Percentiles rank a stretch among this genome's conserved stretches.
phyloP scores from a whole-genome alignment of 495 filamentous ascomycete species.

The Penicillium turbatum region DNA sequence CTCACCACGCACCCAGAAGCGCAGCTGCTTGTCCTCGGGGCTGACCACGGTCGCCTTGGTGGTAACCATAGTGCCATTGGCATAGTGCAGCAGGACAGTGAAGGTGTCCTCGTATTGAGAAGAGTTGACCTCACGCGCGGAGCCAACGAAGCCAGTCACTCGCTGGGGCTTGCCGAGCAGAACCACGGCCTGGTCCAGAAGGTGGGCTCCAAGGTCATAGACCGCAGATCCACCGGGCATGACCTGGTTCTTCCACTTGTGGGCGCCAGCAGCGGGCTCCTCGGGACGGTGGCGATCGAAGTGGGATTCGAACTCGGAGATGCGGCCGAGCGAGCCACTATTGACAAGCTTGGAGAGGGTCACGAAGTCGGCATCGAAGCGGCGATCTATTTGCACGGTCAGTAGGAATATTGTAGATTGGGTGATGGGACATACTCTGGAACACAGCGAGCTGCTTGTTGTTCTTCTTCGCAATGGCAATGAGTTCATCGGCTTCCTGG shows the following conservation, averaged over 20 bases:
- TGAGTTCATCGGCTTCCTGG: conserved; percentile 66
- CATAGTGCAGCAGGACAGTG: conserved; percentile 66
- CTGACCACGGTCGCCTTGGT: conserved; percentile 69
- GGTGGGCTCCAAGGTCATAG: conserved; percentile 81
- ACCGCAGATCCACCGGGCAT: conserved; percentile 68
- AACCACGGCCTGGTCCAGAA: conserved; percentile 74
- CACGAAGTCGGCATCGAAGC: conserved; percentile 82
- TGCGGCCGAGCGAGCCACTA: conserved; percentile 52
- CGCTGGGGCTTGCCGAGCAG: conserved; percentile 71
- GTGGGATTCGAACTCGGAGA: conserved; percentile 79
- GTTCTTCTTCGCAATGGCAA: conserved; percentile 57
- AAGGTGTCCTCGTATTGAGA: conserved; percentile 63
- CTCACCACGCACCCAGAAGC: conserved; percentile 78
- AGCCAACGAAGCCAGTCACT: conserved; percentile 64
- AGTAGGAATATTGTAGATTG: neutral
- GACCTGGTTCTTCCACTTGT: conserved; percentile 67
- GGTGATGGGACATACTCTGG: conserved; percentile 53
- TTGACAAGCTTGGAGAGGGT: conserved; percentile 63
- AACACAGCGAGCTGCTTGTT: conserved; percentile 70
- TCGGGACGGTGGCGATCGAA: conserved; percentile 74
- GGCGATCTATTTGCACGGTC: conserved; percentile 49
- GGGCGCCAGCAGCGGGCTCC: conserved; percentile 39
- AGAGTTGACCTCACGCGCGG: conserved; percentile 56
- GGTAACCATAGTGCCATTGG: conserved; percentile 53
- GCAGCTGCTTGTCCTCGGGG: conserved; percentile 63